phyloP scores from a whole-genome alignment of 2,329 filamentous ascomycete genomes.

The Calonectria ilicicola region DNA sequence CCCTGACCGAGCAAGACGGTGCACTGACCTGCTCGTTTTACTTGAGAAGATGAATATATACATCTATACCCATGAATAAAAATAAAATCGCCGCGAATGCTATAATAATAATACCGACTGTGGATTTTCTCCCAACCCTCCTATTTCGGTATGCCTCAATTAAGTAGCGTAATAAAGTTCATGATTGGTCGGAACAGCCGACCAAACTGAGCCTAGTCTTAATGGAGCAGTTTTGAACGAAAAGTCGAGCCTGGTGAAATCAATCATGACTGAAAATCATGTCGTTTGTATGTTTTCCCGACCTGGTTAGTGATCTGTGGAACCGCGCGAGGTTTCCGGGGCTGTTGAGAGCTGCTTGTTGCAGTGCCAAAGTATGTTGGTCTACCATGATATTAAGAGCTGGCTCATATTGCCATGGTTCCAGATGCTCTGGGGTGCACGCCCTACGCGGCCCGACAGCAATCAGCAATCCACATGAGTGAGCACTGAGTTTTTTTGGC shows the following conservation, averaged over 20 bases:
- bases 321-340: background rate
- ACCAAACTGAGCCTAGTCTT: background rate
- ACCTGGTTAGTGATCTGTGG: background rate
- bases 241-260: background rate
- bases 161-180: background rate
- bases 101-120: background rate
- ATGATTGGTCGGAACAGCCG: background rate
- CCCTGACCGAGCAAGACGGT: background rate
- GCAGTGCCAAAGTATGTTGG: background rate
- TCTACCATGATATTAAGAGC: background rate
- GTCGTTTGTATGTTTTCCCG: background rate
- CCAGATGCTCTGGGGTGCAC: background rate
- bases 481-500: background rate
- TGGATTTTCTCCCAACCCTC: background rate
- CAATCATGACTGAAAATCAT: background rate
- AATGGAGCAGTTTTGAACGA: background rate
- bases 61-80: background rate
- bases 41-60: background rate
- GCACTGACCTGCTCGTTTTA: background rate
- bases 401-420: background rate
- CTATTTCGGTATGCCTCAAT: constrained; percentile 2
- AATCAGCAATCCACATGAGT: background rate
- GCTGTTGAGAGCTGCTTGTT: background rate
- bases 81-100: background rate
- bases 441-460: background rate